Evolutionary conservation across 768 basidiomycete species (phyloP).

Genomic region (Phylloporus sp.): DNA sequence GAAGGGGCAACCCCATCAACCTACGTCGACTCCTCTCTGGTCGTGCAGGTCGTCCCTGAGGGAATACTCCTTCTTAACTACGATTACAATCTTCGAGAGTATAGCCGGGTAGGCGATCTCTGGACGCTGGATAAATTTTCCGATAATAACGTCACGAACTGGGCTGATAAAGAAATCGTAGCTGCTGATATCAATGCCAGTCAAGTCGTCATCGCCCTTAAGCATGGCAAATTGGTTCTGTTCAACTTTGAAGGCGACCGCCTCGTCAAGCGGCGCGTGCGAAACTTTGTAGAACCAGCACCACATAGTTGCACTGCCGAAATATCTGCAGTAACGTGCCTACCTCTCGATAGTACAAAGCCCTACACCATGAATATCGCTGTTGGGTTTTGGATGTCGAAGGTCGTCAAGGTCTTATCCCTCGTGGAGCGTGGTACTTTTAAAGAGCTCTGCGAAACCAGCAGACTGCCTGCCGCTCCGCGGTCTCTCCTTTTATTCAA

Average conservation of each 20-base stretch:
- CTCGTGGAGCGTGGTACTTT: slow-evolving; percentile 22
- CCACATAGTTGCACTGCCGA: slow-evolving; percentile 36
- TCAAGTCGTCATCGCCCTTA: slow-evolving; percentile 61
- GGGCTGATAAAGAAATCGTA: slow-evolving; percentile 48
- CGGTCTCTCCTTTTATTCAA: slow-evolving; percentile 50
- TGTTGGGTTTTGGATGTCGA: slow-evolving; percentile 76
- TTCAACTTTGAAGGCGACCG: slow-evolving; percentile 45
- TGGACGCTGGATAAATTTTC: slow-evolving; percentile 37
- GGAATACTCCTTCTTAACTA: slow-evolving; percentile 56
- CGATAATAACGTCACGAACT: slow-evolving; percentile 16
- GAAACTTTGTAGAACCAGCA: slow-evolving; percentile 22
- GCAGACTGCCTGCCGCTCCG: slow-evolving; percentile 40
- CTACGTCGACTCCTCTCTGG: slow-evolving; percentile 47
- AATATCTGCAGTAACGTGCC: slow-evolving; percentile 69
- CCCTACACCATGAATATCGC: slow-evolving; percentile 48
- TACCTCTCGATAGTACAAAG: slow-evolving; percentile 47
- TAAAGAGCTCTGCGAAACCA: slow-evolving; percentile 24
- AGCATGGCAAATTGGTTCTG: slow-evolving; percentile 47
- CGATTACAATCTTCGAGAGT: slow-evolving; percentile 42
- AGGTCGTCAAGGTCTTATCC: slow-evolving; percentile 54
- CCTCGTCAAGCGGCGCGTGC: slow-evolving; percentile 26
- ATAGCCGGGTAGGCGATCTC: slow-evolving; percentile 36
- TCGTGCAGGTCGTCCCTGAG: slow-evolving; percentile 69
- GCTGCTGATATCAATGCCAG: slow-evolving; percentile 67
- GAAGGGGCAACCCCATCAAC: slow-evolving; percentile 14